Percentiles rank a stretch among this genome's conserved stretches.
These are phyloP conservation scores for Pholiota microspora DNA, from an alignment of 768 basidiomycete species.

Conservation along the genomic window DNA sequence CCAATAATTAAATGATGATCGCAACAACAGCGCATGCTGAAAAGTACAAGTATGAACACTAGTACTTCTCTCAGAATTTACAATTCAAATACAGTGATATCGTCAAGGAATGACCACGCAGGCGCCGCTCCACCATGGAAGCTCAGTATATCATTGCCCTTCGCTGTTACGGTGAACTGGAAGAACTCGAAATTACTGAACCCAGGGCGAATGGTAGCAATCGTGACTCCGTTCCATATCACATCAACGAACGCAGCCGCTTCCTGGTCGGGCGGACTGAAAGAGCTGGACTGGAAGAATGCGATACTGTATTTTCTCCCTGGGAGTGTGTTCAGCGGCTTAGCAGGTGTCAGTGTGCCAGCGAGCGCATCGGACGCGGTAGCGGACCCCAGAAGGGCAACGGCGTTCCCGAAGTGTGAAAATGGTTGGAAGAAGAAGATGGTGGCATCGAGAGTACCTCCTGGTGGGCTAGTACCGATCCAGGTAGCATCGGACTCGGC, in stretches of 20 bases:
- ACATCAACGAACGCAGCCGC: conserved; percentile 36
- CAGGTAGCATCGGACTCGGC: conserved; percentile 31
- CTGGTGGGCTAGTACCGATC: conserved; percentile 31
- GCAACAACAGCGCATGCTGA: too few species aligned
- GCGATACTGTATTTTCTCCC: conserved; percentile 38
- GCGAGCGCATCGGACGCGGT: conserved; percentile 30
- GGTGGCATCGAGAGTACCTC: conserved; percentile 37
- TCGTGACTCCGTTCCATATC: conserved; percentile 39
- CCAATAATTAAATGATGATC: too few species aligned
- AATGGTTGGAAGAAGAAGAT: conserved; percentile 38
- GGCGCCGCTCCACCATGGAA: conserved; percentile 45
- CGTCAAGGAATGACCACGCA: conserved; percentile 49
- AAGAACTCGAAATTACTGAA: conserved; percentile 36
- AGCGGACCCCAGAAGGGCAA: conserved; percentile 39
- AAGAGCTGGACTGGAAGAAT: conserved; percentile 41
- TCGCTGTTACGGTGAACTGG: conserved; percentile 31
- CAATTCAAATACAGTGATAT: conserved; percentile 29
- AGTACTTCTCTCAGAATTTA: too few species aligned
- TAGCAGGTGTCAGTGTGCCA: conserved; percentile 31
- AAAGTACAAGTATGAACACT: too few species aligned
- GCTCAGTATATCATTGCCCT: conserved; percentile 34
- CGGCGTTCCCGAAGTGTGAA: conserved; percentile 34
- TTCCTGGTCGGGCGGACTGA: conserved; percentile 31
- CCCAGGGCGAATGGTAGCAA: conserved; percentile 32
- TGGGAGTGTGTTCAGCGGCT: conserved; percentile 29